Base-by-base conservation (phyloP, 768 basidiomycete species). In the Agrocybe praecox region DNA sequence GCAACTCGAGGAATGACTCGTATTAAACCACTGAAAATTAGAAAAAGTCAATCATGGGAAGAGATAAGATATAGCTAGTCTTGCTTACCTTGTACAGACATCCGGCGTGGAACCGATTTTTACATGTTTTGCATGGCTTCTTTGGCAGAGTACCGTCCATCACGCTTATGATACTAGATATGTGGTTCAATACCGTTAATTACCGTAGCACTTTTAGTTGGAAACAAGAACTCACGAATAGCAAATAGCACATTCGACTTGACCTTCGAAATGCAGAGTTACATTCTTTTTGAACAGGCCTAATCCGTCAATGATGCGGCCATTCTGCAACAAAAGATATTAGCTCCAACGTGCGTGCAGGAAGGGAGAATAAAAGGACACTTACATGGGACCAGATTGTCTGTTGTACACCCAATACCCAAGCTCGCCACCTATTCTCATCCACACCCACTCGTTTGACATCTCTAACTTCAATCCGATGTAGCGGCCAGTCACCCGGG, bases 221-320 rank as follows among this genome's bases (percentile, higher is more conserved):
- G 26, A 5, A 24, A 15, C 33, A 23, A 53, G 9, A 54, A 69
- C 89, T 67, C 64, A 94, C 89, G 92, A 93, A 70, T 96, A 96
- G 66, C 94, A 96, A 57, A 99, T 98, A 1, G 96, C 93, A 71
- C 97, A 99, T 64, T 96, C 94, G 2, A 92, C 91, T 69, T 95
- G 90, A 6, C 96, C 96, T 61, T 96, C 93, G 66, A 98, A 99
- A 69, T 98, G 94, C 18, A 92, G 80, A 0, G 86, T 80, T 44
- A 96, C 94, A 67, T 98, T 98, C 73, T 90, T 93, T 74, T 95
- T 96, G 82, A 98, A 98, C 56, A 96, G 74, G 6, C 83, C 81
- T 18, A 98, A 70, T 0, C 92, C 95, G 67, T 98, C 97, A 10
- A 92, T 79, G 24, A 99, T 88, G 48, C 88, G 83, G 6, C 96